Evolutionary conservation across 768 basidiomycete species (phyloP).

Genomic region (Termitomyces sp.): DNA sequence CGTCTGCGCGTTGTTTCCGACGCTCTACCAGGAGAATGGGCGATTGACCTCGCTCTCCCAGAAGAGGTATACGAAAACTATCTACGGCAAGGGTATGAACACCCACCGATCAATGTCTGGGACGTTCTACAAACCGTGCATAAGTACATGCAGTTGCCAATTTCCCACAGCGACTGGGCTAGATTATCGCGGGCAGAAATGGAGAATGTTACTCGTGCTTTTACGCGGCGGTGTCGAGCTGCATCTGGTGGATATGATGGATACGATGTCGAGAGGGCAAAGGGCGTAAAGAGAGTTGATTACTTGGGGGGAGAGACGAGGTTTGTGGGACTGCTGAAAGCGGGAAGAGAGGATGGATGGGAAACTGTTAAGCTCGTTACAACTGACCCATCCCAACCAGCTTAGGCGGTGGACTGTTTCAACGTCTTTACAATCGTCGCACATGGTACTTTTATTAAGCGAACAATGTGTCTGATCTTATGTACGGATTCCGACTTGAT

Average conservation of each 20-base stretch:
- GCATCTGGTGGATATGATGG: conserved; percentile 14
- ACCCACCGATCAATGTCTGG: conserved; percentile 49
- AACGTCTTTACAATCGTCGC: background rate
- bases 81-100: conserved; percentile 18
- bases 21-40: conserved; percentile 50
- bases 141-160: conserved; percentile 39
- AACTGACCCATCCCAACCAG: background rate
- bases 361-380: conserved; percentile 31
- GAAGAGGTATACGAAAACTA: conserved; percentile 24
- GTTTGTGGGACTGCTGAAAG: conserved; percentile 47
- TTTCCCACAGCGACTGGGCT: conserved; percentile 38
- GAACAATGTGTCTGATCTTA: background rate
- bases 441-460: background rate
- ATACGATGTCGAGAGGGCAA: conserved; percentile 35
- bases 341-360: conserved; percentile 30
- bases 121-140: conserved; percentile 56
- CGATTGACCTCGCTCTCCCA: conserved; percentile 52
- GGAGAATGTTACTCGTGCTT: conserved; percentile 32
- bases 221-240: conserved; percentile 32
- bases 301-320: conserved; percentile 44
- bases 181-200: conserved; percentile 26
- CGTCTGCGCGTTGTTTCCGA: conserved; percentile 58
- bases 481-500: too few relatives aligned
- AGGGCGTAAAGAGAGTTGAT: conserved; percentile 61
- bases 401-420: background rate